Base-by-base conservation (phyloP, 1,284 basidiomycete species). In the Rhodotorula glutinis region DNA sequence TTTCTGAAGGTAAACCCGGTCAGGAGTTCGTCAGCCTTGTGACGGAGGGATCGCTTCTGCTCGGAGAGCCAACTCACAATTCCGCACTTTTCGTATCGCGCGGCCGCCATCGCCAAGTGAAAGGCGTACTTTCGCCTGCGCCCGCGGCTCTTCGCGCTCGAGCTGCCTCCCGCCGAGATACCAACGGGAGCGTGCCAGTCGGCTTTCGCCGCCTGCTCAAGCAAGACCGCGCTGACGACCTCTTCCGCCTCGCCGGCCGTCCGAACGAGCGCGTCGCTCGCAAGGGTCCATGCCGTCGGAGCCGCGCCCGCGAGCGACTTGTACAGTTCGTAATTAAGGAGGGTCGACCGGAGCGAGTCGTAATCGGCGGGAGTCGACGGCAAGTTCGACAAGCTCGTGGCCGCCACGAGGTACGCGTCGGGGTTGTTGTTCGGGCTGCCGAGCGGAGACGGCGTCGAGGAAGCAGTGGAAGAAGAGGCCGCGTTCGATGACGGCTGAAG, bases 51-150 rank as follows among this genome's bases (percentile, higher is more conserved):
- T 13, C 3, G n/a, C n/a, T 9, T 19, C 2, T 2, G 9, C n/a
- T 25, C 47, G 25, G 23, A 38, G 33, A 38, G 33, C 25, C 25
- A 25, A 69, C 81, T 76, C 55, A 83, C 82, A 30, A 80, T 69
- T 0, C 83, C 83, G 19, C 80, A 82, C n/a, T 81, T 80, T 70
- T 83, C 81, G 67, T 83, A 85, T 47, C 80, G 75, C 53, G 80
- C 76, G 1, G 82, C 82, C 0, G 83, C 83, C 73, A 82, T 78
- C 44, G 81, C 77, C 60, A 83, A 76, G 58, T 82, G 79, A 49
- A 82, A 76, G 0, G 82, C 82, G 49, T 79, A 80, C 66, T 81
- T 78, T 33, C 83, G 70, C 54, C 74, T 73, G 4, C 76, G 73
- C 17, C 67, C 73, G 63, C 75, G 77, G 71, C 10, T 75, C 62